A percentile compares a stretch with the other conserved stretches of the same genome.
These are phyloP conservation scores for Curvularia lunata DNA, from an alignment of 2,329 filamentous ascomycete species.

Conservation along the genomic window DNA sequence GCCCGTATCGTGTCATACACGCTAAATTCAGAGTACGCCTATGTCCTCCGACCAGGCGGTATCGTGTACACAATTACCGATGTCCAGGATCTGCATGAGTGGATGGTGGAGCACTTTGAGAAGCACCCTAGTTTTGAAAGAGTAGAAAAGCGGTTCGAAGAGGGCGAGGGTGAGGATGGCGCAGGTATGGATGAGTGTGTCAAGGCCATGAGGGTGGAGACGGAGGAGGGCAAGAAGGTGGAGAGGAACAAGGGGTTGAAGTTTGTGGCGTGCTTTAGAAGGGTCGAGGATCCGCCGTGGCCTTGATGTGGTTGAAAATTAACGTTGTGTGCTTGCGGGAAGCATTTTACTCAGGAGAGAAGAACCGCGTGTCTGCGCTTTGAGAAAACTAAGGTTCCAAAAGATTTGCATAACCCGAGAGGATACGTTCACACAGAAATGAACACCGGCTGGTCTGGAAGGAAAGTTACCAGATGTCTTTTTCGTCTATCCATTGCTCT, in stretches of 20 bases:
- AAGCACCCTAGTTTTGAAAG: constrained; percentile 80
- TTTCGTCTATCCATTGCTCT: not conserved
- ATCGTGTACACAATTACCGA: constrained; percentile 96
- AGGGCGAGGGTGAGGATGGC: constrained; percentile 68
- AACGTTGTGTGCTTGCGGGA: not conserved
- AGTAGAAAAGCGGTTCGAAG: constrained; percentile 57
- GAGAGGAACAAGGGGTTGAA: constrained; percentile 87
- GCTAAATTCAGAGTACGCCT: constrained; percentile 92
- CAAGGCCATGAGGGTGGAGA: constrained; percentile 77
- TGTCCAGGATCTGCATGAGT: constrained; percentile 89
- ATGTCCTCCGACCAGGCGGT: constrained; percentile 80
- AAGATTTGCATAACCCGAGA: not conserved
- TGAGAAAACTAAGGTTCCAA: not conserved
- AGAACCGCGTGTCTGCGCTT: no score
- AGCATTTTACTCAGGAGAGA: not conserved
- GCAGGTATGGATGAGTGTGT: constrained; percentile 74
- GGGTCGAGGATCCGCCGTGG: constrained; percentile 82
- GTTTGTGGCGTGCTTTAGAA: constrained; percentile 86
- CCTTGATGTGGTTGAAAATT: constrained; percentile 63
- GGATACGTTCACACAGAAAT: not conserved
- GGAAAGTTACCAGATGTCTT: not conserved
- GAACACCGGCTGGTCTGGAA: not conserved
- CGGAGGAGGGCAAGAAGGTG: constrained; percentile 98
- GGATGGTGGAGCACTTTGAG: constrained; percentile 90
- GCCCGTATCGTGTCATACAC: constrained; percentile 89